Conservation (phyloP, 2,329 filamentous ascomycete species). For the Coleophoma eucalyptorum region DNA sequence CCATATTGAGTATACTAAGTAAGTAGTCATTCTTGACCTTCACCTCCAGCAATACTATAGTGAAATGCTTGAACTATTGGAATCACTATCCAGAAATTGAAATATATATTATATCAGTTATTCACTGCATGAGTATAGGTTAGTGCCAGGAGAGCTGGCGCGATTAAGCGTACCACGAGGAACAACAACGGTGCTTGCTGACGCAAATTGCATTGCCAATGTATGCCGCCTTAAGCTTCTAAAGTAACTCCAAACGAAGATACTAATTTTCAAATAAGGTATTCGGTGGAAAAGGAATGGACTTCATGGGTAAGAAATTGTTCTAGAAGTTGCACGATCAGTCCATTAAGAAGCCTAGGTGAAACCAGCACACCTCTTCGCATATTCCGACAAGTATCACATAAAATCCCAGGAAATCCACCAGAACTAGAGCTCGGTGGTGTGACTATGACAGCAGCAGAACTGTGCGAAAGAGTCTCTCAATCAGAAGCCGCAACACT, state of each 20-base stretch:
- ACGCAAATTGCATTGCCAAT: slow-evolving; percentile 21
- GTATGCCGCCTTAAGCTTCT: slow-evolving; percentile 2
- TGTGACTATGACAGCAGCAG: slow-evolving; percentile 10
- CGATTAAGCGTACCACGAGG: slow-evolving; percentile 17
- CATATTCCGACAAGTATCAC: slow-evolving; percentile 19
- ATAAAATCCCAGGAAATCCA: slow-evolving; percentile 17
- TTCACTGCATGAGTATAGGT: not conserved
- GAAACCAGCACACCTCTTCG: slow-evolving; percentile 12
- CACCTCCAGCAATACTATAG: too few species aligned
- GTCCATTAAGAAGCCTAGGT: not conserved
- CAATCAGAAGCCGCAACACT: slow-evolving; percentile 15
- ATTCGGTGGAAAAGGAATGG: slow-evolving; percentile 17
- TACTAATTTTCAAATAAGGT: not conserved
- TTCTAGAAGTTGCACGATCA: not conserved
- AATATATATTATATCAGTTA: too few species aligned
- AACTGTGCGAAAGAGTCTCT: slow-evolving; percentile 17
- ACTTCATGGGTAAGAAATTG: slow-evolving; percentile 14
- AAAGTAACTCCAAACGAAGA: not conserved
- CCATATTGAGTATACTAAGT: slow-evolving; percentile 20
- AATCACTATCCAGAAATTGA: too few species aligned
- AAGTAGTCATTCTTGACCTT: too few species aligned
- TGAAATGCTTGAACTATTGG: too few species aligned
- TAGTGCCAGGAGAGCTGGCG: slow-evolving; percentile 14
- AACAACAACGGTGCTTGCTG: slow-evolving; percentile 19
- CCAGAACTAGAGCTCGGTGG: slow-evolving; percentile 20